Conservation (phyloP, 306 rosid genomes). For the Rubus idaeus region DNA sequence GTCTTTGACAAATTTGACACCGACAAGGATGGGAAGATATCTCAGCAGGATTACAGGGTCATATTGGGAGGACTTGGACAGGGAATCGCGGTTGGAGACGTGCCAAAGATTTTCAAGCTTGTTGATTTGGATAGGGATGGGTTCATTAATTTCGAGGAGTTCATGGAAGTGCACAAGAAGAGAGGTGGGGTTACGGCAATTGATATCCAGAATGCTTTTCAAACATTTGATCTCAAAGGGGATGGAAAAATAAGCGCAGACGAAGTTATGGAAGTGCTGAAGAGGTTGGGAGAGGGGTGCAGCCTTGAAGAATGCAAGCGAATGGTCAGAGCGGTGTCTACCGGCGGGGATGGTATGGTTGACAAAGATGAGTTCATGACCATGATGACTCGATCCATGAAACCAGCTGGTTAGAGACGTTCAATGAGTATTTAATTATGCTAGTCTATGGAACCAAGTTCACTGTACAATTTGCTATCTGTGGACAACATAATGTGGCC, state of each 20-base stretch:
- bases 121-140: slow-evolving; percentile 86
- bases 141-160: slow-evolving; percentile 66
- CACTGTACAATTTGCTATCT: background rate
- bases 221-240: slow-evolving; percentile 59
- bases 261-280: slow-evolving; percentile 61
- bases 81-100: slow-evolving; percentile 48
- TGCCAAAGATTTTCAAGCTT: slow-evolving; percentile 57
- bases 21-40: slow-evolving; percentile 74
- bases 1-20: slow-evolving; percentile 76
- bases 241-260: slow-evolving; percentile 88
- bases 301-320: slow-evolving; percentile 62
- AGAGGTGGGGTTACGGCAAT: slow-evolving; percentile 57
- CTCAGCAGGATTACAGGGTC: slow-evolving; percentile 67
- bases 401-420: background rate
- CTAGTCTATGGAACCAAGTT: background rate
- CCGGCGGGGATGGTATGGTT: slow-evolving; percentile 80
- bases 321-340: slow-evolving; percentile 80
- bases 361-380: slow-evolving; percentile 70
- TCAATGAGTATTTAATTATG: background rate
- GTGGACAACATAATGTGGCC: background rate
- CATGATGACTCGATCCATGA: slow-evolving; percentile 69
- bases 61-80: slow-evolving; percentile 57
- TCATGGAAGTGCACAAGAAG: slow-evolving; percentile 66
- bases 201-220: slow-evolving; percentile 66
- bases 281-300: slow-evolving; percentile 68